A percentile compares a stretch with the other conserved stretches of the same genome.
These are phyloP conservation scores for Phaffia australis DNA, from an alignment of 768 basidiomycete species.

Conservation along the genomic window DNA sequence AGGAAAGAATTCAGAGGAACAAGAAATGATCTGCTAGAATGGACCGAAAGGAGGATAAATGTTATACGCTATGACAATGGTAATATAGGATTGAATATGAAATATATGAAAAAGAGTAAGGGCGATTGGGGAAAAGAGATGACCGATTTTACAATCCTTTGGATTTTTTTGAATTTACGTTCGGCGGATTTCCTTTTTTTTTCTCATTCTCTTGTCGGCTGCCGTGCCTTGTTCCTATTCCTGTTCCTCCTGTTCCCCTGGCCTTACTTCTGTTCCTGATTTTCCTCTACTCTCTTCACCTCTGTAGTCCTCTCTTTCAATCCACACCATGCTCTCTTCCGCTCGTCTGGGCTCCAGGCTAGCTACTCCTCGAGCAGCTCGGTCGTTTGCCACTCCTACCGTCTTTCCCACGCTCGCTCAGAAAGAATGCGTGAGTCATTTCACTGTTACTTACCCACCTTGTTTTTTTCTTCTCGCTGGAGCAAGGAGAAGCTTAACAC, in stretches of 20 bases:
- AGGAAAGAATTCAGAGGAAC: too few species aligned
- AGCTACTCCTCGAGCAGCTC: background rate
- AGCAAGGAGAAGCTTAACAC: background rate
- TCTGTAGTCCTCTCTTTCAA: background rate
- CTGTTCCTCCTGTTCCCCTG: background rate
- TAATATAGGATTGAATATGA: too few species aligned
- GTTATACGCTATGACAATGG: too few species aligned
- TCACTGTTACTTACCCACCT: background rate
- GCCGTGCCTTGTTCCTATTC: background rate
- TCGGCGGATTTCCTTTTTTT: too few species aligned
- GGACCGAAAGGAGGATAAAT: too few species aligned
- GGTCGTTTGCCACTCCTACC: slow-evolving; percentile 12
- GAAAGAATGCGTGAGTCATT: slow-evolving; percentile 25
- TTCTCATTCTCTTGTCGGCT: too few species aligned
- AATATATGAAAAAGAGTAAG: too few species aligned
- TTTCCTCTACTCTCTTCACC: background rate
- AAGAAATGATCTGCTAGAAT: too few species aligned
- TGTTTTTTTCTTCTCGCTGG: background rate
- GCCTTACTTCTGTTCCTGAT: background rate
- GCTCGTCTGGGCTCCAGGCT: background rate
- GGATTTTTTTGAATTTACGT: too few species aligned
- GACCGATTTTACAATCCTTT: too few species aligned
- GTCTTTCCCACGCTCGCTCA: slow-evolving; percentile 6
- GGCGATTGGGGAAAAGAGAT: too few species aligned
- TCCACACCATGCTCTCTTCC: background rate